phyloP scores from a whole-genome alignment of 2,329 filamentous ascomycete species.

The Diaporthe sp. region DNA sequence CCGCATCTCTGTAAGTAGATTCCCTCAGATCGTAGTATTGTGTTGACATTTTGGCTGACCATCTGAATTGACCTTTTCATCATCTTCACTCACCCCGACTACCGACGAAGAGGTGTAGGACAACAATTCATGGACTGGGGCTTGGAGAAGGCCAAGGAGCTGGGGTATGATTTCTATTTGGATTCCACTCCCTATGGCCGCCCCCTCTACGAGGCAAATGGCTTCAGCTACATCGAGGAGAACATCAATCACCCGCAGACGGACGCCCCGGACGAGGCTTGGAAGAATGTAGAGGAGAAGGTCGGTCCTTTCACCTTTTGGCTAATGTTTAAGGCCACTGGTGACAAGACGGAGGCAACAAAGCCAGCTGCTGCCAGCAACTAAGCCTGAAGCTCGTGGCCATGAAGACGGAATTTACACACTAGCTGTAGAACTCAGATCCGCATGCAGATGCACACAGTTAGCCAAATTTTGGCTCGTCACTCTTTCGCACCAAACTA shows the following conservation, averaged over 20 bases:
- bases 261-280: constrained; percentile 42
- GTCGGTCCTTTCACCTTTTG: constrained; percentile 50
- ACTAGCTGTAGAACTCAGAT: not conserved
- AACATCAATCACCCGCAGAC: constrained; percentile 42
- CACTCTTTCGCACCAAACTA: not conserved
- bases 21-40: too few species aligned
- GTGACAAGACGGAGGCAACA: constrained; percentile 34
- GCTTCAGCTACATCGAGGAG: constrained; percentile 42
- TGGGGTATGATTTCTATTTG: constrained; percentile 43
- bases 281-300: constrained; percentile 52
- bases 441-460: not conserved
- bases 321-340: constrained; percentile 42
- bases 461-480: not conserved
- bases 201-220: constrained; percentile 43
- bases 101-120: constrained; percentile 42
- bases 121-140: constrained; percentile 45
- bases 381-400: too few species aligned
- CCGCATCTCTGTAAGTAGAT: constrained; percentile 19
- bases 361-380: not conserved
- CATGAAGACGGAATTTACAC: not conserved
- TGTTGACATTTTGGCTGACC: not conserved
- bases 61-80: constrained; percentile 43
- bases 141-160: constrained; percentile 42
- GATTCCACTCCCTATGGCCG: constrained; percentile 42
- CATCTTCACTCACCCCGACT: constrained; percentile 44